Percentiles rank a stretch among this genome's conserved stretches.
Conservation (phyloP, 306 rosid species). For the Dicorynia guianensis region DNA sequence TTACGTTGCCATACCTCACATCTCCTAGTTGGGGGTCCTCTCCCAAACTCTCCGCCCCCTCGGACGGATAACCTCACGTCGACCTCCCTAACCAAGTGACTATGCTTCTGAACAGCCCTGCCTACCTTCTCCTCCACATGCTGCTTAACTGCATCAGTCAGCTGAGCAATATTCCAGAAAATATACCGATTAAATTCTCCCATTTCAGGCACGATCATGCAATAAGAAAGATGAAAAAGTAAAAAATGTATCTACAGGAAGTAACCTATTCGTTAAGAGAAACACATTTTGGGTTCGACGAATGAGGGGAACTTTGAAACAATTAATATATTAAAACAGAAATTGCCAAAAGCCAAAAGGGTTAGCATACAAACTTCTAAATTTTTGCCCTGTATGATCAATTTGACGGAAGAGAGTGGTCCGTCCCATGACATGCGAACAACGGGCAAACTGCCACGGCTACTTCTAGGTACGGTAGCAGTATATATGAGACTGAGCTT, state of each 20-base stretch:
- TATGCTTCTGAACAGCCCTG: conserved; percentile 80
- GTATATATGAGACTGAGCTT: conserved; percentile 37
- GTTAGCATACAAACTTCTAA: conserved; percentile 56
- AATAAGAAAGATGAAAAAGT: neutral
- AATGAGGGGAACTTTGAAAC: too few relatives aligned
- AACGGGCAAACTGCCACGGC: conserved; percentile 23
- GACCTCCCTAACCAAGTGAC: conserved; percentile 82
- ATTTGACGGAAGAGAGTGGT: conserved; percentile 82
- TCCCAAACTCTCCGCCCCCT: conserved; percentile 94
- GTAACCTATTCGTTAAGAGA: neutral
- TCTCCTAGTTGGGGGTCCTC: conserved; percentile 75
- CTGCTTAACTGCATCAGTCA: conserved; percentile 76
- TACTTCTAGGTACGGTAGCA: conserved; percentile 42
- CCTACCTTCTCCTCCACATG: conserved; percentile 94
- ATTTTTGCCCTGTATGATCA: conserved; percentile 87
- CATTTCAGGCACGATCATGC: neutral
- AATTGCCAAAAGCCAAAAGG: neutral
- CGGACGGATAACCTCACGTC: conserved; percentile 86
- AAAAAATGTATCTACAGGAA: neutral
- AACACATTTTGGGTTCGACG: neutral
- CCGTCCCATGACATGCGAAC: conserved; percentile 62
- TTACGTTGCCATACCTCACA: conserved; percentile 66
- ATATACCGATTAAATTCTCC: neutral
- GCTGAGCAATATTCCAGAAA: conserved; percentile 46
- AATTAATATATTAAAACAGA: too few relatives aligned